Percentiles rank a stretch among this genome's conserved stretches.
phyloP scores from a whole-genome alignment of 345 rosid genomes.

The Citrus mangshanensis region DNA sequence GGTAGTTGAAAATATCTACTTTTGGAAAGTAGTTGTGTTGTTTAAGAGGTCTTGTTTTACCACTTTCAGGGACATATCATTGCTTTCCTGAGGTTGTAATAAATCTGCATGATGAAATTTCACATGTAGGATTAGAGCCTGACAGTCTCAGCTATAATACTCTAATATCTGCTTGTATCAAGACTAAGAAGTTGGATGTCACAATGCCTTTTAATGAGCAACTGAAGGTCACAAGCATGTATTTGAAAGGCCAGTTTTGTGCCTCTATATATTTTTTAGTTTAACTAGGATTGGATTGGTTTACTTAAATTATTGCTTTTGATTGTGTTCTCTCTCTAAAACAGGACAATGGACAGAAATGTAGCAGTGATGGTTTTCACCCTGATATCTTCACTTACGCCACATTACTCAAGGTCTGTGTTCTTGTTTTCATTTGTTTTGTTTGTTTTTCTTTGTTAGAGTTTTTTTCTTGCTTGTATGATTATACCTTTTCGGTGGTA shows the following conservation, averaged over 20 bases:
- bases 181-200: conserved; percentile 46
- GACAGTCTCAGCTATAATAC: conserved; percentile 69
- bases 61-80: conserved; percentile 51
- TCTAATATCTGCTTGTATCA: conserved; percentile 55
- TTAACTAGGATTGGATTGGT: conserved; percentile 18
- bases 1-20: background rate
- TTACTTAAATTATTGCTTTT: conserved; percentile 14
- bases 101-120: conserved; percentile 45
- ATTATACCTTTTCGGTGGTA: conserved; percentile 14
- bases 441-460: background rate
- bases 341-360: conserved; percentile 50
- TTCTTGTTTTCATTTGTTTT: background rate
- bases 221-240: conserved; percentile 70
- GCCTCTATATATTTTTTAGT: conserved; percentile 37
- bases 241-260: conserved; percentile 47
- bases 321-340: background rate
- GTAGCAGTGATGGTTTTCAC: conserved; percentile 24
- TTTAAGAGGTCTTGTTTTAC: background rate
- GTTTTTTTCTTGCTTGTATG: no score
- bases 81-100: conserved; percentile 57
- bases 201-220: conserved; percentile 62
- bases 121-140: conserved; percentile 50
- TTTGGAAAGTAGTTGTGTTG: background rate
- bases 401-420: conserved; percentile 57
- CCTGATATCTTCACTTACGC: conserved; percentile 70